Evolutionary conservation across 148 eudicot genomes (phyloP).

Genomic region (Chenopodium quinoa): DNA sequence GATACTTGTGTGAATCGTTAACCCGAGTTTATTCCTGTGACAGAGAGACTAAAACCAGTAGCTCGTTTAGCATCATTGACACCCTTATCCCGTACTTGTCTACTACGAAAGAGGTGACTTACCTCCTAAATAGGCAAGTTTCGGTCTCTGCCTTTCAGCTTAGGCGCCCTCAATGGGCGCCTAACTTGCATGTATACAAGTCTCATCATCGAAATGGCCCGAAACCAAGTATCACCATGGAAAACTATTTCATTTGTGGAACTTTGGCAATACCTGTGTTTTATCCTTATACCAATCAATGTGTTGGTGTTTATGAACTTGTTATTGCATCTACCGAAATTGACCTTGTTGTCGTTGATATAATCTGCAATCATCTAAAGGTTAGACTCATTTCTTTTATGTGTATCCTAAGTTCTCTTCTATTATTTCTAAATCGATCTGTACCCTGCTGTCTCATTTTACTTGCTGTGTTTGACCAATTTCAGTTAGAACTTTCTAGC

Average conservation of each 20-base stretch:
- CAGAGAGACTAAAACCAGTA: not conserved
- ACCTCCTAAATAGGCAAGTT: not conserved
- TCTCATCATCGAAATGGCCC: not conserved
- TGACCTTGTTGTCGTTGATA: not conserved
- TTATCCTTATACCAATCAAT: not conserved
- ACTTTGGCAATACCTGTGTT: constrained; percentile 4
- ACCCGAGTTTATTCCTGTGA: not conserved
- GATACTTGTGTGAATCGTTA: not conserved
- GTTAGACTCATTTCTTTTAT: not conserved
- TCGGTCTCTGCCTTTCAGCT: not conserved
- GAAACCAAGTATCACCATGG: not conserved
- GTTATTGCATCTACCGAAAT: not conserved
- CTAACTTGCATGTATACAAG: not conserved
- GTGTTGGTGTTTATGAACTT: not conserved
- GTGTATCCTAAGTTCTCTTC: too few species aligned
- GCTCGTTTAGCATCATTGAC: not conserved
- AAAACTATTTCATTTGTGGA: not conserved
- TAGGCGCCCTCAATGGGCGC: not conserved
- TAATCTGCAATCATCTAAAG: not conserved
- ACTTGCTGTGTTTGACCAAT: too few species aligned
- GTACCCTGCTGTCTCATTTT: too few species aligned
- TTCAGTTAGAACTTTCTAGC: too few species aligned
- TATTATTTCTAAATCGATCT: too few species aligned
- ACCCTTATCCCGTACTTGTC: not conserved
- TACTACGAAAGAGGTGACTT: not conserved